These are phyloP conservation scores for Euphorbia schlechtendalii DNA, from an alignment of 441 rosid species.

Conservation along the genomic window DNA sequence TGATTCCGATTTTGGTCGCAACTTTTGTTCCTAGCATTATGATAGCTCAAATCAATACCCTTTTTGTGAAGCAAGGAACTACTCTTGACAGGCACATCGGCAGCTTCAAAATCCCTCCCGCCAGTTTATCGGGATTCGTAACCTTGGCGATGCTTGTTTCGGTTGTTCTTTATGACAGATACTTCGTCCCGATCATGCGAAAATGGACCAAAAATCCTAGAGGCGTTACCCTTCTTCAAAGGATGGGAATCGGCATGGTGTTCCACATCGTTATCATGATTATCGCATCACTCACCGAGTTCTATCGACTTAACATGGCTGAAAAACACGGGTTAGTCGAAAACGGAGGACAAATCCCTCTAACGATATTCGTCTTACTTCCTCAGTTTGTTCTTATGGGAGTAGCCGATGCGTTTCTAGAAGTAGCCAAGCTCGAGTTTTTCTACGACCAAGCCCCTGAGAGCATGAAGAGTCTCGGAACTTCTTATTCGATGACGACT, in stretches of 20 bases:
- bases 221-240: constrained; percentile 75
- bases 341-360: constrained; percentile 44
- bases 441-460: constrained; percentile 96
- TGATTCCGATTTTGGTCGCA: constrained; percentile 60
- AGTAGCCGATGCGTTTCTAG: constrained; percentile 69
- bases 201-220: constrained; percentile 65
- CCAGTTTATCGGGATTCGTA: constrained; percentile 60
- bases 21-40: constrained; percentile 70
- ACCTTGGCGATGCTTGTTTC: constrained; percentile 61
- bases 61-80: constrained; percentile 80
- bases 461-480: constrained; percentile 87
- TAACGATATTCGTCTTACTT: constrained; percentile 60
- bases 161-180: constrained; percentile 57
- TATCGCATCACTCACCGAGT: constrained; percentile 49
- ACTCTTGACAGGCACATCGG: constrained; percentile 58
- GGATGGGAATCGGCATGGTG: constrained; percentile 71
- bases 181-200: constrained; percentile 32
- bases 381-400: constrained; percentile 89
- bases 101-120: constrained; percentile 62
- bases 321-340: constrained; percentile 44
- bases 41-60: constrained; percentile 61
- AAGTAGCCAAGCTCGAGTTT: constrained; percentile 76
- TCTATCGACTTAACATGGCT: constrained; percentile 50
- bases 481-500: constrained; percentile 50
- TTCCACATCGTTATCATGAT: constrained; percentile 60